Conservation (phyloP, 768 basidiomycete genomes). For the Termitomyces sp. region DNA sequence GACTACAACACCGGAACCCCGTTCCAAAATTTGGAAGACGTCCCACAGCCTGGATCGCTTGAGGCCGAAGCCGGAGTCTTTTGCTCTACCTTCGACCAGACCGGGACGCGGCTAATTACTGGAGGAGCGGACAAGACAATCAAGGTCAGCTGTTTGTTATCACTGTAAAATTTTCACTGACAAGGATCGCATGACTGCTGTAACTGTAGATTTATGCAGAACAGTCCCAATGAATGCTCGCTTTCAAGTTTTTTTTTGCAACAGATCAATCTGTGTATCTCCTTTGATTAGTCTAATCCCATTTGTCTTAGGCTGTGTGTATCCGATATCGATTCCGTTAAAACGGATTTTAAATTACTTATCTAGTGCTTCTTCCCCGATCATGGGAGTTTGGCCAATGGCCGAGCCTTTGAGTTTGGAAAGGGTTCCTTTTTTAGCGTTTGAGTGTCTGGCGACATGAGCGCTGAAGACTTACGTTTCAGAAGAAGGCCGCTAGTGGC, state of each 20-base stretch:
- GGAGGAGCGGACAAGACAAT: conserved; percentile 99
- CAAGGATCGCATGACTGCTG: not conserved
- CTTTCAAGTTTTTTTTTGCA: not conserved
- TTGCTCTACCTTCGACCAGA: conserved; percentile 95
- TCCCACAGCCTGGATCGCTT: conserved; percentile 96
- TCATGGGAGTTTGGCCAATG: not conserved
- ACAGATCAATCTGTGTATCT: conserved; percentile 6
- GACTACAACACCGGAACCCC: conserved; percentile 93
- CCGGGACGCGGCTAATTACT: conserved; percentile 91
- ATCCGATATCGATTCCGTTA: not conserved
- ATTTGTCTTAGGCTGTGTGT: not conserved
- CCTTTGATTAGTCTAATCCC: not conserved
- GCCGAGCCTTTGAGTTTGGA: not conserved
- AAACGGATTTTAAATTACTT: not conserved
- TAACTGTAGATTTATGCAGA: conserved; percentile 60
- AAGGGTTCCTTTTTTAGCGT: not conserved
- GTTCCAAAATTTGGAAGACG: conserved; percentile 91
- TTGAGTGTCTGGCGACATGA: not conserved
- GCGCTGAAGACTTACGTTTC: not conserved
- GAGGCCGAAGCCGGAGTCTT: conserved; percentile 97
- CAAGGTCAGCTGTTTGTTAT: conserved; percentile 57
- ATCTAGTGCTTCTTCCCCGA: not conserved
- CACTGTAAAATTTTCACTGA: conserved; percentile 3
- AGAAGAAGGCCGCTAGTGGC: not conserved
- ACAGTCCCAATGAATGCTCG: conserved; percentile 48